These are phyloP conservation scores for Rhododendron simsii DNA, from an alignment of 148 eudicot genomes.

Conservation along the genomic window DNA sequence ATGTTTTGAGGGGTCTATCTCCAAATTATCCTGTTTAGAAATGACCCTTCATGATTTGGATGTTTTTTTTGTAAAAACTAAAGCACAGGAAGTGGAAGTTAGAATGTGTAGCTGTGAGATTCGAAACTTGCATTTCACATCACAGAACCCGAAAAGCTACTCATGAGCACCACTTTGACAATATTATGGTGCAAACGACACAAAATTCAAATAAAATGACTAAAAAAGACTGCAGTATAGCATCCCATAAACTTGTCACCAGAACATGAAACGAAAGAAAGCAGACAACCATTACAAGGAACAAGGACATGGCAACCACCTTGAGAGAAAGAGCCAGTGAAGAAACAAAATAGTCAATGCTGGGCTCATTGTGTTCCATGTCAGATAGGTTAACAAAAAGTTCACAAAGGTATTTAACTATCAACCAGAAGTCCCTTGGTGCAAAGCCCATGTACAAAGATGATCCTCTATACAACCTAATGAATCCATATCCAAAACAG, in stretches of 20 bases:
- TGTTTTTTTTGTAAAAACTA: no score
- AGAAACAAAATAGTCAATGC: neutral
- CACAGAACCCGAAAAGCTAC: neutral
- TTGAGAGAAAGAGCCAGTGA: neutral
- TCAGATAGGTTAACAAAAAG: neutral
- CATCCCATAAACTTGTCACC: neutral
- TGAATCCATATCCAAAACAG: neutral
- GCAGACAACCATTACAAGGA: neutral
- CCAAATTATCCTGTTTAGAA: no score
- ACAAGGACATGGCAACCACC: neutral
- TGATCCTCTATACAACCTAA: conserved; percentile 17
- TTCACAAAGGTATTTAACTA: neutral
- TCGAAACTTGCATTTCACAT: neutral
- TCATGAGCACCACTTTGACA: neutral
- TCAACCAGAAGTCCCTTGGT: neutral
- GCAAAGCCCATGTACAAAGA: conserved; percentile 1
- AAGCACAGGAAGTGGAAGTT: neutral
- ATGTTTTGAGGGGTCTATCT: no score
- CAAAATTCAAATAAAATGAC: neutral
- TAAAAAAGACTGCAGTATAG: neutral
- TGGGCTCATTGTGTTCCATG: neutral
- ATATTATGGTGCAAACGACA: neutral
- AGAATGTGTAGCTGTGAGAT: neutral
- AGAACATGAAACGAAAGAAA: neutral
- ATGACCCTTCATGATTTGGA: neutral